phyloP scores from a whole-genome alignment of 176 grass and related monocot species.

The Hordeum vulgare region MorexV3_pseudomolecules_assembly NC_058518.1:369715861-369716360 shows the following conservation, averaged over 20 bases:
- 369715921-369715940: constrained; percentile 56
- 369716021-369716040: background rate
- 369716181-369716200: background rate
- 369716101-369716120: background rate
- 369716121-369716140: background rate
- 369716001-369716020: background rate
- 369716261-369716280: background rate
- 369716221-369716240: background rate
- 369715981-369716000: constrained; percentile 63
- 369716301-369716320: constrained; percentile 43
- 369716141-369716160: background rate
- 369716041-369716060: background rate
- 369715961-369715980: constrained; percentile 70
- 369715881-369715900: constrained; percentile 83
- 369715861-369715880: constrained; percentile 40
- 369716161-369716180: background rate
- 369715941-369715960: constrained; percentile 80
- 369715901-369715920: constrained; percentile 51
- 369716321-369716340: constrained; percentile 13
- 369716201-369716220: constrained; percentile 2
- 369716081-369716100: background rate
- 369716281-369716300: constrained; percentile 27
- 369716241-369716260: background rate
- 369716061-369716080: background rate
- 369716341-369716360: background rate